Conservation (phyloP, 306 rosid species). For the Cicer chorassanicum region DNA sequence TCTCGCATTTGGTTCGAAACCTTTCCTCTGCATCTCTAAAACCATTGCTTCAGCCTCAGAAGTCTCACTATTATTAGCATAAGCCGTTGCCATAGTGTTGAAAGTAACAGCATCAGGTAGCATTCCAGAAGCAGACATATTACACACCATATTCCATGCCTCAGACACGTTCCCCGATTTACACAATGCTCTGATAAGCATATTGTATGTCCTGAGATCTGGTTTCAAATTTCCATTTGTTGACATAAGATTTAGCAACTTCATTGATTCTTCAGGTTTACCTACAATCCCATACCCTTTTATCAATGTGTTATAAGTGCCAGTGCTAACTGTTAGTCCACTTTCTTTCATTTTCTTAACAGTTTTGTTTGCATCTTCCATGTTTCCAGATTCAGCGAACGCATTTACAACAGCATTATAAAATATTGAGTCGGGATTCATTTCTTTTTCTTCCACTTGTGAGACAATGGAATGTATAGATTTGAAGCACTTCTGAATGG, state of each 20-base stretch:
- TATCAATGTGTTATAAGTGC: slow-evolving; percentile 68
- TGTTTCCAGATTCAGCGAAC: slow-evolving; percentile 68
- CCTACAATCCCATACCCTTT: slow-evolving; percentile 77
- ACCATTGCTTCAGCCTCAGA: slow-evolving; percentile 60
- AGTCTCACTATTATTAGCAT: slow-evolving; percentile 68
- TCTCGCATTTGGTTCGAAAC: slow-evolving; percentile 62
- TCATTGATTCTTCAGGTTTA: slow-evolving; percentile 64
- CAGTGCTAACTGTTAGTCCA: slow-evolving; percentile 58
- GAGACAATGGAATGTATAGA: slow-evolving; percentile 57
- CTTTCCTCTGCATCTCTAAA: slow-evolving; percentile 64
- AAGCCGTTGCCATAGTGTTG: slow-evolving; percentile 68
- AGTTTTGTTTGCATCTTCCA: slow-evolving; percentile 64
- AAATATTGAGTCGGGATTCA: slow-evolving; percentile 69
- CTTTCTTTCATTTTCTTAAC: slow-evolving; percentile 66
- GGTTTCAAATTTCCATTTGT: slow-evolving; percentile 61
- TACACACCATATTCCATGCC: slow-evolving; percentile 70
- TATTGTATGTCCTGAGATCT: slow-evolving; percentile 62
- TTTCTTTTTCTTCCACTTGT: slow-evolving; percentile 62
- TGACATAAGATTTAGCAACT: slow-evolving; percentile 63
- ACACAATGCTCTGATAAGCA: slow-evolving; percentile 71
- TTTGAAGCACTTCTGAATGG: slow-evolving; percentile 63
- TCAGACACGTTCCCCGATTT: slow-evolving; percentile 48
- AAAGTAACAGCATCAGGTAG: slow-evolving; percentile 70
- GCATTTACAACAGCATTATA: slow-evolving; percentile 72
- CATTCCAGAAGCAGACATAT: slow-evolving; percentile 58